Evolutionary conservation across 768 basidiomycete genomes (phyloP).

Genomic region (Paxillus rubicundulus): DNA sequence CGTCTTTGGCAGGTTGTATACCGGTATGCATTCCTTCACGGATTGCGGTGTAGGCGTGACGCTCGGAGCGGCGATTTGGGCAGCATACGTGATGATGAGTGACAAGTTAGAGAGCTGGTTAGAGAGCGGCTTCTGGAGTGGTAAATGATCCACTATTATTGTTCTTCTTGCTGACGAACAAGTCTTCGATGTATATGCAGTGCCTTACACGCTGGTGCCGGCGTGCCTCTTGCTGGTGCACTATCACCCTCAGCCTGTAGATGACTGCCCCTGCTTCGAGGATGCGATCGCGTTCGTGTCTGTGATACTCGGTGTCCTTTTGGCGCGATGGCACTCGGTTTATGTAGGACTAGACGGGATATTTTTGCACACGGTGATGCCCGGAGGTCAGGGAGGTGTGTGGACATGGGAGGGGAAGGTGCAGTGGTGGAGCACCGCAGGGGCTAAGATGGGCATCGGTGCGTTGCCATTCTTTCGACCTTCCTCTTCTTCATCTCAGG

Average conservation of each 20-base stretch:
- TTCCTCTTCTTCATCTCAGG: not conserved
- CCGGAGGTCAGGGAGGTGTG: slow-evolving; percentile 49
- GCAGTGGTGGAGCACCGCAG: slow-evolving; percentile 38
- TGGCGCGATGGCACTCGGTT: slow-evolving; percentile 63
- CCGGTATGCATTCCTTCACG: slow-evolving; percentile 85
- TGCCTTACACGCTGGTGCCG: slow-evolving; percentile 60
- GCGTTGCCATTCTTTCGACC: slow-evolving; percentile 6
- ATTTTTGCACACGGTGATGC: slow-evolving; percentile 44
- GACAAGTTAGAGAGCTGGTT: slow-evolving; percentile 44
- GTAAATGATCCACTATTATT: slow-evolving; percentile 25
- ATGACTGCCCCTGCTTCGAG: slow-evolving; percentile 97
- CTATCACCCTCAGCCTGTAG: slow-evolving; percentile 90
- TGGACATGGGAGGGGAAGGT: slow-evolving; percentile 33
- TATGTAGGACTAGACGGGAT: slow-evolving; percentile 40
- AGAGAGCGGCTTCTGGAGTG: slow-evolving; percentile 33
- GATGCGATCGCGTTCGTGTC: slow-evolving; percentile 93
- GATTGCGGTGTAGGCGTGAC: slow-evolving; percentile 64
- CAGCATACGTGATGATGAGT: slow-evolving; percentile 33
- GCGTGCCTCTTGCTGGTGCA: slow-evolving; percentile 76
- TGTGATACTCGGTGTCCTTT: slow-evolving; percentile 70
- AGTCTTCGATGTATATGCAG: slow-evolving; percentile 22
- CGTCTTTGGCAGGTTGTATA: slow-evolving; percentile 79
- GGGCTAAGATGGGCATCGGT: slow-evolving; percentile 44
- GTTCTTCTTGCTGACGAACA: slow-evolving; percentile 12
- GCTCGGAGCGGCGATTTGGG: slow-evolving; percentile 70